These are phyloP conservation scores for Cocos nucifera DNA, from an alignment of 176 grass and related monocot species.

Conservation along the genomic window DNA sequence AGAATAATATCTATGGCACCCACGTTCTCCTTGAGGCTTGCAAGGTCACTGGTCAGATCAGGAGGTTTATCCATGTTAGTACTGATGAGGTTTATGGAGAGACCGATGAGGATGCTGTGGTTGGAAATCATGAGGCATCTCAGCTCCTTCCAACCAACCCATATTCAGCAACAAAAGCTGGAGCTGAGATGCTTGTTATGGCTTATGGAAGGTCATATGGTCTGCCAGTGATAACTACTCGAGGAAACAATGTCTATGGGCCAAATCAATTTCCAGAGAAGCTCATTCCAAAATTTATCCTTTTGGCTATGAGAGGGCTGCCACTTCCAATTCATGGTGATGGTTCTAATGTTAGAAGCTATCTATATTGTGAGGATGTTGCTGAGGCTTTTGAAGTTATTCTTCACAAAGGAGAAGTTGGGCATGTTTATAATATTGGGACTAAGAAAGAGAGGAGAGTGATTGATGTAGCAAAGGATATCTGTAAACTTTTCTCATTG, in stretches of 20 bases:
- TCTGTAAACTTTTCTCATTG: constrained; percentile 8
- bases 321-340: constrained; percentile 16
- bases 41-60: constrained; percentile 20
- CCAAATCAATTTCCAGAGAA: constrained; percentile 23
- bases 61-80: constrained; percentile 21
- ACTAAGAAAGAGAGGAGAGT: constrained; percentile 16
- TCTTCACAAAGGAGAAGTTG: constrained; percentile 20
- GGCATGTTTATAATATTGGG: constrained; percentile 19
- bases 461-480: constrained; percentile 16
- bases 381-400: constrained; percentile 21
- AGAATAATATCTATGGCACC: constrained; percentile 22
- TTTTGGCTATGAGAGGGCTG: constrained; percentile 19
- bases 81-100: constrained; percentile 21
- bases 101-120: constrained; percentile 18
- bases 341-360: constrained; percentile 20
- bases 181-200: constrained; percentile 22
- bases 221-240: constrained; percentile 16
- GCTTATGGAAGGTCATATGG: constrained; percentile 25
- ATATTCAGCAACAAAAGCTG: constrained; percentile 19
- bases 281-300: constrained; percentile 17
- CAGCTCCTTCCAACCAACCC: constrained; percentile 17
- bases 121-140: constrained; percentile 20
- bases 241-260: constrained; percentile 18
- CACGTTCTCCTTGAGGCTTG: constrained; percentile 20
- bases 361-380: constrained; percentile 19